phyloP scores from a whole-genome alignment of 139 green algal species.

The Marvania coccoides region DNA sequence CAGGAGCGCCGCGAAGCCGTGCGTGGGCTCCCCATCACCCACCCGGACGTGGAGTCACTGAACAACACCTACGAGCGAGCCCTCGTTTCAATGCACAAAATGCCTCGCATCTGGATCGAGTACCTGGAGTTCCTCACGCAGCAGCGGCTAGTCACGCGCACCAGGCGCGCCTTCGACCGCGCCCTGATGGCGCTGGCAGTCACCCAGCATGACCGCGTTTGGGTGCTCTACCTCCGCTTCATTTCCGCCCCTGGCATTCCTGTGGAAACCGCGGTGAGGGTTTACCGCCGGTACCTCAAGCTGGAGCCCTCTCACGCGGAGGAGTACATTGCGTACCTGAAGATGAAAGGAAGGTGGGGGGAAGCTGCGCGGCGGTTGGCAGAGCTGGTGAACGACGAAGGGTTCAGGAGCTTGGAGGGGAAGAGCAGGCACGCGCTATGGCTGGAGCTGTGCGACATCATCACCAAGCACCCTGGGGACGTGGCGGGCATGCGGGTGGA shows the following conservation, averaged over 20 bases:
- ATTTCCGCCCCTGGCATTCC: constrained; percentile 54
- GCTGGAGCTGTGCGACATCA: constrained; percentile 96
- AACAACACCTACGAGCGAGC: constrained; percentile 92
- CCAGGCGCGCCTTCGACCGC: constrained; percentile 80
- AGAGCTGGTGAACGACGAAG: constrained; percentile 79
- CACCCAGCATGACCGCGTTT: constrained; percentile 96
- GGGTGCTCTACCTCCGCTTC: constrained; percentile 82
- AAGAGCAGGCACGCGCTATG: constrained; percentile 95
- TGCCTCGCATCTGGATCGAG: constrained; percentile 85
- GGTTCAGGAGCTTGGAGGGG: constrained; percentile 83
- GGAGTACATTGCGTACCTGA: constrained; percentile 93
- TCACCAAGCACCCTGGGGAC: constrained; percentile 81
- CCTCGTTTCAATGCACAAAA: constrained; percentile 97
- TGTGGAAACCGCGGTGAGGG: constrained; percentile 80
- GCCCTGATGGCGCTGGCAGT: constrained; percentile 86
- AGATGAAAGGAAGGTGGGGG: constrained; percentile 60
- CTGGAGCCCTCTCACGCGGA: constrained; percentile 91
- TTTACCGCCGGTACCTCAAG: constrained; percentile 96
- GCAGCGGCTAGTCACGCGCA: constrained; percentile 65
- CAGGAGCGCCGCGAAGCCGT: constrained; percentile 62
- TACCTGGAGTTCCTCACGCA: constrained; percentile 84
- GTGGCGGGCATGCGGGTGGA: constrained; percentile 57
- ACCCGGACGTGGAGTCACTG: constrained; percentile 56
- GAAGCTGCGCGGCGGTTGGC: constrained; percentile 75
- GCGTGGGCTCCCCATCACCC: constrained; percentile 39